These are phyloP conservation scores for Oxytropis ochrocephala DNA, from an alignment of 306 rosid genomes.

Conservation along the genomic window DNA sequence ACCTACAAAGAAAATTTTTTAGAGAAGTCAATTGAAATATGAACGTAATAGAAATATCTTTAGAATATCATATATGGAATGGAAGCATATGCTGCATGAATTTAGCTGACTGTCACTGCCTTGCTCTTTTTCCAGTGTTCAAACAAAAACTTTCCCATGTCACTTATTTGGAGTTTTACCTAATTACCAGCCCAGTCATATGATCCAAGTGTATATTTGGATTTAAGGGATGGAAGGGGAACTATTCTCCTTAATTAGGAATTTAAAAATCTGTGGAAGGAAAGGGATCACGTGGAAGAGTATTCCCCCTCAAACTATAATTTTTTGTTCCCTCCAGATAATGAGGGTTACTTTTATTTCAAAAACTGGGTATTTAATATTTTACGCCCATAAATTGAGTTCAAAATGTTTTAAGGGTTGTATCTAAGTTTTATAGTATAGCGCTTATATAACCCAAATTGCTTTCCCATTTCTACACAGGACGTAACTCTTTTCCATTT, in stretches of 20 bases:
- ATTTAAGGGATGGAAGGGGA: neutral
- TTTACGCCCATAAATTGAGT: neutral
- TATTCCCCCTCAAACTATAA: neutral
- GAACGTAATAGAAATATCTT: neutral
- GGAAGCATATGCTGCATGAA: neutral
- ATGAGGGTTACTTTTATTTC: neutral
- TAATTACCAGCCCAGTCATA: neutral
- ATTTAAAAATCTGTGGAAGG: neutral
- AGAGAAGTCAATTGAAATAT: constrained; percentile 5
- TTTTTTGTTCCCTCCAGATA: neutral
- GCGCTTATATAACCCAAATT: neutral
- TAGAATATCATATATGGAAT: neutral
- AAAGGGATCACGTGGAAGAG: neutral
- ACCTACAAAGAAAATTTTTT: constrained; percentile 45
- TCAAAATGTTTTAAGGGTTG: neutral
- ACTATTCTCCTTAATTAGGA: neutral
- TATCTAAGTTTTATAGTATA: neutral
- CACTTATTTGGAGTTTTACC: neutral
- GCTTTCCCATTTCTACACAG: neutral
- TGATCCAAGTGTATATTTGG: neutral
- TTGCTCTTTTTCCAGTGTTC: neutral
- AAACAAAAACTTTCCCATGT: neutral
- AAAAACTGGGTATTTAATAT: neutral
- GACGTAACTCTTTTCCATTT: neutral
- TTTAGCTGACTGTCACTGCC: neutral